Evolutionary conservation across 2,329 filamentous ascomycete species (phyloP).

Genomic region (Ophiocordyceps camponoti-leonardi): DNA sequence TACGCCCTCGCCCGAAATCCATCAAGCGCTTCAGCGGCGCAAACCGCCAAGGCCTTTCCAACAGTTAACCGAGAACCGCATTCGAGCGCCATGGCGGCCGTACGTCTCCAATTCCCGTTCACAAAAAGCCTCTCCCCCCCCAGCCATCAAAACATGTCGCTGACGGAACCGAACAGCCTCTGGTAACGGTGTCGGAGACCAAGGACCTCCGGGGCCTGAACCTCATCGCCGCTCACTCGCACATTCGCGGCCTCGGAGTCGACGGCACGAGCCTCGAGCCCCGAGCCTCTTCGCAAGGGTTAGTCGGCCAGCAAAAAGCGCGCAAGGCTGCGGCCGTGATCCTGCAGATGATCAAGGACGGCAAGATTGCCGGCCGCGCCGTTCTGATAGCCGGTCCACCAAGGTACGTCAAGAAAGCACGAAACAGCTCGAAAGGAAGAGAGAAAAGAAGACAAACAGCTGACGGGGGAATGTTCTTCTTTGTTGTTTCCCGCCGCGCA

Average conservation of each 20-base stretch:
- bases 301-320: conserved; percentile 92
- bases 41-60: no score
- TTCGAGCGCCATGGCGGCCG: conserved; percentile 31
- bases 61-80: not conserved
- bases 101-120: conserved; percentile 22
- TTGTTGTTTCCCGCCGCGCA: no score
- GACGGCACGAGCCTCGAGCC: conserved; percentile 84
- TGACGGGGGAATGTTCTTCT: no score
- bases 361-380: conserved; percentile 91
- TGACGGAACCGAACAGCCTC: conserved; percentile 23
- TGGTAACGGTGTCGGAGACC: conserved; percentile 75
- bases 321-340: conserved; percentile 93
- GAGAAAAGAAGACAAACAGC: no score
- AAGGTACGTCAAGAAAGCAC: conserved; percentile 28
- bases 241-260: conserved; percentile 90
- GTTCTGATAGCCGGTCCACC: conserved; percentile 91
- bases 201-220: conserved; percentile 94
- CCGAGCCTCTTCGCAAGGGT: conserved; percentile 67
- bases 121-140: not conserved
- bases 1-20: no score
- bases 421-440: not conserved
- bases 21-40: no score
- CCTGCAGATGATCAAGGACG: conserved; percentile 96
- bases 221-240: conserved; percentile 94
- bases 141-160: not conserved